These are phyloP conservation scores for Phalaenopsis hybrid DNA, from an alignment of 116 monocot genomes.

Conservation along the genomic window DNA sequence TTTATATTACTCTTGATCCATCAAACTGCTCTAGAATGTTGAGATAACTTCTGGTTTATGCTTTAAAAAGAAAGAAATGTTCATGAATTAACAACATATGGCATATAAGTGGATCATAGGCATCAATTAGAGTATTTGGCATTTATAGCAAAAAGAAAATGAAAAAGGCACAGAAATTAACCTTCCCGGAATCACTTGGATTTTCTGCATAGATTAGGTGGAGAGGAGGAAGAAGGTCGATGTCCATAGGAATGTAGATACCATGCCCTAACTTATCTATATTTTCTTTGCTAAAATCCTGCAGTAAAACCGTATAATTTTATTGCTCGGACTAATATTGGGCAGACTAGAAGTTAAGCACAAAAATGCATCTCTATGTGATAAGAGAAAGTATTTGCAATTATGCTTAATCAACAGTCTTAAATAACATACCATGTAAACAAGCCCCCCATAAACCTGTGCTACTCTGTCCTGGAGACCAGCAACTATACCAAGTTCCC, in stretches of 20 bases:
- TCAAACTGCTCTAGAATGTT: not conserved
- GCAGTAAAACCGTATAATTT: constrained; percentile 8
- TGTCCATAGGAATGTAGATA: constrained; percentile 61
- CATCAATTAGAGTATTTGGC: not conserved
- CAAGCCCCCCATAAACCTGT: constrained; percentile 93
- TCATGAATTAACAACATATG: not conserved
- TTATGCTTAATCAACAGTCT: not conserved
- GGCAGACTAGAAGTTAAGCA: not conserved
- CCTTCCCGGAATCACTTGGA: constrained; percentile 99
- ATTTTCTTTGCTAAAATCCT: constrained; percentile 82
- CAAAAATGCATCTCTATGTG: constrained; percentile 5
- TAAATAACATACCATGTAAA: constrained; percentile 66
- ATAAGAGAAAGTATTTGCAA: constrained; percentile 3
- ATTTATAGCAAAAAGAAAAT: not conserved
- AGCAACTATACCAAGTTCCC: constrained; percentile 93
- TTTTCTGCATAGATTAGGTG: constrained; percentile 91
- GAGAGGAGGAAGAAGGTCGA: constrained; percentile 73
- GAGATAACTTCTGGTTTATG: not conserved
- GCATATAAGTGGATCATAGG: not conserved
- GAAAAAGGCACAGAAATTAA: constrained; percentile 23
- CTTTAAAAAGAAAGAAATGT: not conserved
- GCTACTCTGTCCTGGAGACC: constrained; percentile 94
- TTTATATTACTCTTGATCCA: not conserved
- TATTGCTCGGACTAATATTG: not conserved
- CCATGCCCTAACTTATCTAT: constrained; percentile 89